Conservation (phyloP, 768 basidiomycete genomes). For the Mycena vulgaris region DNA sequence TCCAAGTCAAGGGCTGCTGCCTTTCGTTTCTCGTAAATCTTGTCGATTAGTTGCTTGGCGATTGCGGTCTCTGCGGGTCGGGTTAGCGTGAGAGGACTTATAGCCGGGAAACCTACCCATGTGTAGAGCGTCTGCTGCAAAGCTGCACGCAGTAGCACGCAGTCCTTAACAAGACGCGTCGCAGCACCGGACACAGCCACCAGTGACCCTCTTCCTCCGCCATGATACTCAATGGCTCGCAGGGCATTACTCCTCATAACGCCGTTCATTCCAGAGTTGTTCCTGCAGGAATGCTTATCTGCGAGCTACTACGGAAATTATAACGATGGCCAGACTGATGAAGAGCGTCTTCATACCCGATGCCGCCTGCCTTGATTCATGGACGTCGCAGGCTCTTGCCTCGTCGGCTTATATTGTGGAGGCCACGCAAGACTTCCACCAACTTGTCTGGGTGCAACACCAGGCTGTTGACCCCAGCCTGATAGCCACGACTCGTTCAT, state of each 20-base stretch:
- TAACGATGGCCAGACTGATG: constrained; percentile 53
- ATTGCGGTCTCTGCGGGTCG: constrained; percentile 73
- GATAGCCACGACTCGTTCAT: constrained; percentile 48
- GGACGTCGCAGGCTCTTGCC: constrained; percentile 46
- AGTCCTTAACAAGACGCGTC: constrained; percentile 19
- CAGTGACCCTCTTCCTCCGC: constrained; percentile 23
- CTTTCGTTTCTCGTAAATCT: constrained; percentile 97
- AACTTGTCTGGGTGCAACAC: constrained; percentile 76
- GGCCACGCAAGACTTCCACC: constrained; percentile 47
- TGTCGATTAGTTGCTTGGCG: constrained; percentile 88
- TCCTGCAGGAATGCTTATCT: constrained; percentile 63
- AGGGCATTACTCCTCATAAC: constrained; percentile 58
- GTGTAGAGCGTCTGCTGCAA: constrained; percentile 15
- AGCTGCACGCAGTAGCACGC: constrained; percentile 5
- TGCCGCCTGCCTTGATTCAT: constrained; percentile 57
- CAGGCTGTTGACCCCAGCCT: constrained; percentile 65
- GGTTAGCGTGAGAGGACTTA: constrained; percentile 19
- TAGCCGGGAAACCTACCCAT: constrained; percentile 45
- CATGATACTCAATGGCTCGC: constrained; percentile 45
- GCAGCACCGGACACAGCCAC: constrained; percentile 2
- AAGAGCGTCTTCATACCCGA: constrained; percentile 66
- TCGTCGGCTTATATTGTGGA: constrained; percentile 46
- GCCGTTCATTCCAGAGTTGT: constrained; percentile 59
- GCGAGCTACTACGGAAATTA: constrained; percentile 71
- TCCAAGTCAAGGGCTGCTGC: constrained; percentile 96